Conservation (phyloP, 345 rosid genomes). For the Lepidium africanum region DNA sequence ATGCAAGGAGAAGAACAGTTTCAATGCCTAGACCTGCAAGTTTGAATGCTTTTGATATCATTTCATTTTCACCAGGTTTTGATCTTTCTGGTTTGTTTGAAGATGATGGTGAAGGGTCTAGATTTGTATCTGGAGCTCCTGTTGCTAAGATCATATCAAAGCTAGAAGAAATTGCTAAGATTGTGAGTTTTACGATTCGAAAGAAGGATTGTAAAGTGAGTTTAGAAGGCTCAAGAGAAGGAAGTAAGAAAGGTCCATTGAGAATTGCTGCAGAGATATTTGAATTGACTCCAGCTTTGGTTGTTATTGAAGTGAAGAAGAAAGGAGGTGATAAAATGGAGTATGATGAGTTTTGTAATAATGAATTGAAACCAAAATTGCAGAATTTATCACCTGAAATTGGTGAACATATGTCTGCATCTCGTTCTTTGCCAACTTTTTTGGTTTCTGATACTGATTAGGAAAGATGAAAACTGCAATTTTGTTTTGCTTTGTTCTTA, state of each 20-base stretch:
- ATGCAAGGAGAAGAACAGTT: conserved; percentile 16
- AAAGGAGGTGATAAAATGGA: conserved; percentile 81
- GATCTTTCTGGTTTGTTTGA: conserved; percentile 63
- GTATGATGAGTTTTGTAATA: conserved; percentile 71
- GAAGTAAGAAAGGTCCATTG: conserved; percentile 50
- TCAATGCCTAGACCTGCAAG: conserved; percentile 56
- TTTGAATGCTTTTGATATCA: conserved; percentile 64
- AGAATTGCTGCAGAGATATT: conserved; percentile 58
- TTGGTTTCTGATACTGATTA: conserved; percentile 63
- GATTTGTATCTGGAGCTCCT: conserved; percentile 60
- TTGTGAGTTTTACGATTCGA: conserved; percentile 60
- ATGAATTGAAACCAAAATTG: conserved; percentile 68
- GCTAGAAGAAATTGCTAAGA: conserved; percentile 58
- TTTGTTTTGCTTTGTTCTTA: not conserved
- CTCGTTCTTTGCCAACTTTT: conserved; percentile 14
- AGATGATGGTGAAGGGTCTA: conserved; percentile 53
- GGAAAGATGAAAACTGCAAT: not conserved
- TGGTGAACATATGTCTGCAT: conserved; percentile 4
- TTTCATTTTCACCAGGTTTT: conserved; percentile 64
- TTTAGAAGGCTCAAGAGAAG: conserved; percentile 63
- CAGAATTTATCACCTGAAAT: conserved; percentile 52
- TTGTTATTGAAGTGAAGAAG: conserved; percentile 85
- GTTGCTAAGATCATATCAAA: conserved; percentile 51
- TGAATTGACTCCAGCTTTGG: conserved; percentile 58
- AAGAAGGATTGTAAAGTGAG: conserved; percentile 70